Evolutionary conservation across 306 rosid genomes (phyloP), one percentile per base, ranked within the genome.

Genomic region (Leucaena leucocephala): DNA sequence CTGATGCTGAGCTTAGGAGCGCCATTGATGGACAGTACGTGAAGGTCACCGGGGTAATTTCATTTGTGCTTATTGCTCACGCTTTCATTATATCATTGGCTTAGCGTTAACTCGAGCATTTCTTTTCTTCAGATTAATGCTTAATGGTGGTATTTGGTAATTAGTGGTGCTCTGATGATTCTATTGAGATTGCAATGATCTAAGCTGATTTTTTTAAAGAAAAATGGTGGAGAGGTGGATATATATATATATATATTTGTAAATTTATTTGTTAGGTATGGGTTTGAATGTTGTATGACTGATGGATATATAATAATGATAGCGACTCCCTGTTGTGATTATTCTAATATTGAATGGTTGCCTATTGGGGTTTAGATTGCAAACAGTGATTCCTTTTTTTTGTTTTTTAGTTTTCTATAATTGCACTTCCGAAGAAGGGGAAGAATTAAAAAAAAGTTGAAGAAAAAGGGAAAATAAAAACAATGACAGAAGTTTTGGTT

Each of bases 31-130:
- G 99, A 77, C 98, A 95, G 83, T 95, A 86, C 82, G 98, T 95
- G 78, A 95, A 95, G 93, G 98, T 95, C 72, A 95, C 99, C 1
- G 99, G 99, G 99, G 99, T 94, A 94, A 83, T 80, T 81, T 82
- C 21, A 57, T 9, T 34, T 43, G 19, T 35, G 12, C 54, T 69
- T 69, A 21, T 19, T 55, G 38, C 35, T 12, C 6, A 39, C 58
- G 34, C 83, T 68, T 15, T 64, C 50, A 65, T 66, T 22, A 64
- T 58, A 44, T n/a, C 9, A 6, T 38, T 72, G 49, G 45, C 57
- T 14, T 36, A 50, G 42, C 57, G 11, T 50, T 8, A 72, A 2
- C 36, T 10, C 36, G n/a, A 10, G 17, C 65, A 17, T 72, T 52
- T 52, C 12, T 27, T 27, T 36, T 58, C 3, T 52, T 43, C 49